Conservation (phyloP, 2,329 filamentous ascomycete species). For the Fusarium sp. region DNA sequence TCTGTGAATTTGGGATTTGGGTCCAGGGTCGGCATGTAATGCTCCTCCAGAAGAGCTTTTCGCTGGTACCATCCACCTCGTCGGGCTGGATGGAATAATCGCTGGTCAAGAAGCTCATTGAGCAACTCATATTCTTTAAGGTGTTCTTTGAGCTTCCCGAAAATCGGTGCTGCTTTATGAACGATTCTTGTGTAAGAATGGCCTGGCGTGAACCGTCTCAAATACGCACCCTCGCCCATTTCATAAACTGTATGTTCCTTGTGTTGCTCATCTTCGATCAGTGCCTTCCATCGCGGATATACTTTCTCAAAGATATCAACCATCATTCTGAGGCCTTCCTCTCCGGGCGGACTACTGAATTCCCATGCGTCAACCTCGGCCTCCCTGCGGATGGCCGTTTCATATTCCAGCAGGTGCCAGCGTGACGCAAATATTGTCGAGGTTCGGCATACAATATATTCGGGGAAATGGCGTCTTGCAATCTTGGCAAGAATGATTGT, state of each 20-base stretch:
- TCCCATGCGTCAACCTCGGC: constrained; percentile 87
- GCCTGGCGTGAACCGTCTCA: constrained; percentile 88
- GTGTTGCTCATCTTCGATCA: constrained; percentile 78
- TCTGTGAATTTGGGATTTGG: constrained; percentile 53
- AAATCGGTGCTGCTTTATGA: constrained; percentile 83
- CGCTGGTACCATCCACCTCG: constrained; percentile 96
- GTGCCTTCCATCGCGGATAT: constrained; percentile 80
- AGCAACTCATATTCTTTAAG: constrained; percentile 79
- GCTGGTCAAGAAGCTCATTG: constrained; percentile 79
- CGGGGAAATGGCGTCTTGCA: constrained; percentile 85
- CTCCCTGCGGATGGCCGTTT: constrained; percentile 85
- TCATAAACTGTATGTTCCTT: constrained; percentile 84
- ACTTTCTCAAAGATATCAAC: constrained; percentile 78
- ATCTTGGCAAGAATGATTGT: constrained; percentile 95
- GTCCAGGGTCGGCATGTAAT: constrained; percentile 82
- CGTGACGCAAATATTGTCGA: constrained; percentile 88
- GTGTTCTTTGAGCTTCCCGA: constrained; percentile 86
- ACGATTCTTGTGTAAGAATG: constrained; percentile 95
- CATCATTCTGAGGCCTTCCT: constrained; percentile 73
- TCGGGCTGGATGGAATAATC: constrained; percentile 84
- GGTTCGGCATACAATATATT: constrained; percentile 90
- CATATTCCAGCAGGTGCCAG: constrained; percentile 83
- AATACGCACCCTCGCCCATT: constrained; percentile 86
- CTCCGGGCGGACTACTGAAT: constrained; percentile 76
- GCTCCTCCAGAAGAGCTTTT: constrained; percentile 92